Base-by-base conservation (phyloP, 768 basidiomycete species). In the Mycena belliarum region DNA sequence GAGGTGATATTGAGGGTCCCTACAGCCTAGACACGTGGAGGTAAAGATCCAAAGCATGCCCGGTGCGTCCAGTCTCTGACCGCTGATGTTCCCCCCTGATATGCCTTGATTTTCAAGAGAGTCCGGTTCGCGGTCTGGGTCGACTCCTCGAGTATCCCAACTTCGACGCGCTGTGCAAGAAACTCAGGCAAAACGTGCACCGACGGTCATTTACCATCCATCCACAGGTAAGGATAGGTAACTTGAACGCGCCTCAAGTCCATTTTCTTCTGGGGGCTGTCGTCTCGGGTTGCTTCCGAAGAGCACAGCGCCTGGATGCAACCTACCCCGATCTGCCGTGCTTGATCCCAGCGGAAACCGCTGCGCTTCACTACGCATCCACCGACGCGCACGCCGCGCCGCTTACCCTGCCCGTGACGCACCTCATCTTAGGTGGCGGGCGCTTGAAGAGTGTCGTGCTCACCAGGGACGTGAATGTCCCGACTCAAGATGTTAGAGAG, bases 81-180 rank as follows among this genome's bases (percentile, higher is more conserved):
- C n/a, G 37, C 29, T 32, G 29, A 32, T n/a, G 37, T 16, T 9
- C 6, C 18, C 16, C 29, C 9, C 51, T 73, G 73, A 55, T 74
- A 70, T 43, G 63, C 66, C 33, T 63, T 78, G 49, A 75, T 74
- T 55, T 73, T 68, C 65, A 76, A 75, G 66, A 83, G 82, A 5
- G 73, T 76, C 43, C 82, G 79, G 77, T 65, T 84, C n/a, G n/a
- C n/a, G n/a, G n/a, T n/a, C n/a, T n/a, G n/a, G n/a, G n/a, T n/a
- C n/a, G n/a, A n/a, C n/a, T n/a, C n/a, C n/a, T n/a, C 52, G 82
- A 84, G 55, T 80, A 75, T 58, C 78, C 78, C 4, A 80, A 85
- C 50, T 79, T 86, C 49, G 75, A 68, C 49, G 25, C 49, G 0
- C 62, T 68, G 44, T 67, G 68, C 65, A 71, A 71, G 52, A 68